Base-by-base conservation (phyloP, 2,329 filamentous ascomycete genomes). In the Chaetomium sp. region DNA sequence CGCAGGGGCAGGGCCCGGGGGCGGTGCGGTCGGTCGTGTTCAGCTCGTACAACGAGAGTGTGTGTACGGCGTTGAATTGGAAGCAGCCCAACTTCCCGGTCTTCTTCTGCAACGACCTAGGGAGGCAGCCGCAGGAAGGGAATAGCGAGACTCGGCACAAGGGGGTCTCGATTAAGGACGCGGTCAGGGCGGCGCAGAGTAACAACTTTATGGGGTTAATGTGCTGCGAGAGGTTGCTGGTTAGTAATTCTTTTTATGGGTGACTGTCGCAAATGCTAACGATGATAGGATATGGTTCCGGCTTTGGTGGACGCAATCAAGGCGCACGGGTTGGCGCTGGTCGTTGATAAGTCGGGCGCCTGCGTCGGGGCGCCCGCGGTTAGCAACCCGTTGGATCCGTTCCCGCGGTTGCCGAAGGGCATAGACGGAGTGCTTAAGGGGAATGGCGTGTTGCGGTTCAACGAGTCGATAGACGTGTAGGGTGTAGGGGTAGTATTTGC, bases 121-220 rank as follows among this genome's bases (percentile, higher is more conserved):
- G 92, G 25, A 63, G 60, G 57, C 49, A 60, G 65, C 83, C 82
- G 31, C 74, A 77, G 25, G 72, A 64, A 2, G 54, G 12, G 7
- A 74, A 76, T 16, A 58, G 19, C 1, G 13, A 72, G 80, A 16
- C 74, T 78, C 65, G 80, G 83, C 70, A 91, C 87, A 70, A 92
- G 91, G 19, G 84, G 16, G 90, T 90, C 69, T 97, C 92, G 6
- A 92, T 98, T 70, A 99, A 98, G 79, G 94, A 99, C 76, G 92
- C 92, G 4, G 95, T 97, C 16, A 86, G 93, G 68, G 92, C 96
- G 74, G 93, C 94, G 25, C 91, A 96, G 77, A 91, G 89, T 75
- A 99, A 99, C 76, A 99, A 99, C 75, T 92, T 99, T 70, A 99
- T 99, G 95, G 95, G 95, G 3, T 77, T 99, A 73, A 91, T 98